A percentile compares a stretch with the other conserved stretches of the same genome.
Conservation (phyloP, 2,329 filamentous ascomycete genomes). For the Paradendryphiella salina region DNA sequence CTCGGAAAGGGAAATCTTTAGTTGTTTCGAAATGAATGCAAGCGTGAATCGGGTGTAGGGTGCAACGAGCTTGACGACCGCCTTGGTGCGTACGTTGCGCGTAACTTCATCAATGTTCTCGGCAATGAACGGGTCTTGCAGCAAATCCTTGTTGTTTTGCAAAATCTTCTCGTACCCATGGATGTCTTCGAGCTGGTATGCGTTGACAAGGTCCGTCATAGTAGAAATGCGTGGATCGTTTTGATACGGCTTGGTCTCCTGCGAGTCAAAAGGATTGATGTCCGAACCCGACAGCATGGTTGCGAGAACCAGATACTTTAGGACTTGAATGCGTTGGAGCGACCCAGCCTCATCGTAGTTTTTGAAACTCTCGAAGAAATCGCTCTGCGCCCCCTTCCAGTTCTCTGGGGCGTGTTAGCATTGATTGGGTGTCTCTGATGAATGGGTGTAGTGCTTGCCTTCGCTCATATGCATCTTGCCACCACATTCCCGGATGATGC, state of each 20-base stretch:
- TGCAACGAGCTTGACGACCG: conserved; percentile 86
- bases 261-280: conserved; percentile 98
- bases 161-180: conserved; percentile 87
- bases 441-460: conserved; percentile 45
- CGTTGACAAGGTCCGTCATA: conserved; percentile 96
- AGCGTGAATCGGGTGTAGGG: conserved; percentile 93
- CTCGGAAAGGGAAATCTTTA: conserved; percentile 82
- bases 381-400: conserved; percentile 94
- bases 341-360: conserved; percentile 99
- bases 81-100: conserved; percentile 96
- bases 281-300: conserved; percentile 98
- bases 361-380: conserved; percentile 98
- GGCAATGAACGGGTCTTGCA: conserved; percentile 92
- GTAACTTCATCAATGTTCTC: conserved; percentile 99
- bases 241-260: conserved; percentile 98
- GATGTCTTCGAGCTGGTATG: conserved; percentile 94
- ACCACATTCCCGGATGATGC: conserved; percentile 96
- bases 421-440: conserved; percentile 15
- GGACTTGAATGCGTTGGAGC: conserved; percentile 91
- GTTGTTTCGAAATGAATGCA: conserved; percentile 81
- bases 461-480: conserved; percentile 99
- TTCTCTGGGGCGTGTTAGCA: conserved; percentile 65
- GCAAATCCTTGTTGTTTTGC: conserved; percentile 82
- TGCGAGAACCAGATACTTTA: conserved; percentile 94
- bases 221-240: conserved; percentile 91